Evolutionary conservation across 140 eudicot genomes (phyloP).

Genomic region (Stevia rebaudiana): DNA sequence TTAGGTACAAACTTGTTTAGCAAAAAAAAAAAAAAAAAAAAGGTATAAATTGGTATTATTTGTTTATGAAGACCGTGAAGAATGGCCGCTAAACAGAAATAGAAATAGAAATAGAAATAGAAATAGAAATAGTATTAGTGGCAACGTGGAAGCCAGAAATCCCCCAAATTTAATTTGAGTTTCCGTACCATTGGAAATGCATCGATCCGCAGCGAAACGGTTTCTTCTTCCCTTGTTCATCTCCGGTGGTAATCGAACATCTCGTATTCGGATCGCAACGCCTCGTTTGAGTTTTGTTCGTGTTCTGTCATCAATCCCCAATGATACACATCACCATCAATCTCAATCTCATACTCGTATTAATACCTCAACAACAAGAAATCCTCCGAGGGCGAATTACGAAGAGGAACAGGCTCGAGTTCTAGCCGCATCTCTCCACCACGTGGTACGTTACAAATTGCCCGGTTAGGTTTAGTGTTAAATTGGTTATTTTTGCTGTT

Average conservation of each 20-base stretch:
- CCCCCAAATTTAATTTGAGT: no score
- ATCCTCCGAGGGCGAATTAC: conserved; percentile 36
- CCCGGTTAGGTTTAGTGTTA: neutral
- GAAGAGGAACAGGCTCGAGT: conserved; percentile 69
- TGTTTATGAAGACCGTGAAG: no score
- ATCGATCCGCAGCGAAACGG: conserved; percentile 58
- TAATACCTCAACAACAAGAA: conserved; percentile 13
- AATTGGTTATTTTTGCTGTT: no score
- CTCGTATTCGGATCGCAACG: conserved; percentile 15
- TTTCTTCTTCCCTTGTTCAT: conserved; percentile 17
- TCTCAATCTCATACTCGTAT: neutral
- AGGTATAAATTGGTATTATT: no score
- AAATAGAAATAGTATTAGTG: no score
- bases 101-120: no score
- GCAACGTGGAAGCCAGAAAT: no score
- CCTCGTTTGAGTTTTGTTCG: neutral
- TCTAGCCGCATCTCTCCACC: conserved; percentile 69
- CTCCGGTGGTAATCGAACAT: neutral
- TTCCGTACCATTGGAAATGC: conserved; percentile 41
- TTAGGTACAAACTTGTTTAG: no score
- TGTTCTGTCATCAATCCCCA: conserved; percentile 30
- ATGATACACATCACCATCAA: conserved; percentile 16
- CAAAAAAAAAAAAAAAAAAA: no score
- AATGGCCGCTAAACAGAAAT: no score
- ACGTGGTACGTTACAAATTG: conserved; percentile 48